A percentile compares a stretch with the other conserved stretches of the same genome.
Evolutionary conservation across 371 early-diverging fungal species (phyloP).

Genomic region (Syncephalastrum monosporum): DNA sequence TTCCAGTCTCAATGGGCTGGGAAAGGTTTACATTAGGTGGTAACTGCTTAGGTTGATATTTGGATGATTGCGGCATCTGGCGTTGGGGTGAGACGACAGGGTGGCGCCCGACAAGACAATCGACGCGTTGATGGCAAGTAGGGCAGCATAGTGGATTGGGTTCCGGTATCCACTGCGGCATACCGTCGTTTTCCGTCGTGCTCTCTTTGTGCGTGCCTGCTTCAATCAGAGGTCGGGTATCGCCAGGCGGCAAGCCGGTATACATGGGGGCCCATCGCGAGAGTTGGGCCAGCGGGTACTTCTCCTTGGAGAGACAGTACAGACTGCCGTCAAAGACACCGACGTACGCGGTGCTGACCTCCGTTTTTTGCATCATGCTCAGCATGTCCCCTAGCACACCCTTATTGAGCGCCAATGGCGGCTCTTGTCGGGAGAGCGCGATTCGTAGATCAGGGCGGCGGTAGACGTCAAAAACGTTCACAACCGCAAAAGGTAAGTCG

Average conservation of each 20-base stretch:
- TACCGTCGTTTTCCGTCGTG: constrained; percentile 23
- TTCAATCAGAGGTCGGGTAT: constrained; percentile 30
- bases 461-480: constrained; percentile 43
- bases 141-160: constrained; percentile 23
- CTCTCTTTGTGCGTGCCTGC: constrained; percentile 25
- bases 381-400: constrained; percentile 32
- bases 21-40: too few relatives aligned
- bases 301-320: constrained; percentile 56
- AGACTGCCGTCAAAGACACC: constrained; percentile 57
- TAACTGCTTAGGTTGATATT: too few relatives aligned
- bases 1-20: too few relatives aligned
- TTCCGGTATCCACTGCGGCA: constrained; percentile 4
- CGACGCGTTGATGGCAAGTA: constrained; percentile 36
- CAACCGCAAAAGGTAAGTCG: constrained; percentile 35
- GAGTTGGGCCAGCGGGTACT: constrained; percentile 57
- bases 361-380: not conserved
- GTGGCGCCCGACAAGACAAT: constrained; percentile 35
- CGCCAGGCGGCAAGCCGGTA: constrained; percentile 36
- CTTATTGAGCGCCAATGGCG: constrained; percentile 25
- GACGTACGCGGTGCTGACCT: constrained; percentile 42
- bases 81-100: constrained; percentile 1
- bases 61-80: not conserved
- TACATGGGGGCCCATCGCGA: constrained; percentile 40
- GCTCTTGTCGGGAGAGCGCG: constrained; percentile 29
- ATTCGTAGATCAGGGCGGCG: constrained; percentile 33